Base-by-base conservation (phyloP, 148 eudicot genomes). In the Fagopyrum esculentum region DNA sequence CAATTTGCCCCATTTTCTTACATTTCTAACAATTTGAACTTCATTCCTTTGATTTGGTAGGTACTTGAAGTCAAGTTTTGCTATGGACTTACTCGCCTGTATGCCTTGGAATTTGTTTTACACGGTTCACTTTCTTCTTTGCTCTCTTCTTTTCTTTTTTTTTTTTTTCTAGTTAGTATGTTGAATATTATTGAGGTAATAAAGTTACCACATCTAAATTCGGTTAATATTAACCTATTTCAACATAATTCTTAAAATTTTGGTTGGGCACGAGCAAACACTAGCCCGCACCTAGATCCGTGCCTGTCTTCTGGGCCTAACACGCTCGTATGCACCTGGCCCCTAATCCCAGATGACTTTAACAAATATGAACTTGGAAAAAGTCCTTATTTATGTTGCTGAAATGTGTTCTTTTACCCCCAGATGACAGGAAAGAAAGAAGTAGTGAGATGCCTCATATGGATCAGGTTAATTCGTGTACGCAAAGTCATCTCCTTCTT, bases 101-200 rank as follows among this genome's bases (percentile, higher is more conserved):
- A 72, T 95, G 85, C 99, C 99, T 54, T 92, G 98, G 99, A 93
- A 92, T 83, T 56, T 84, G 71, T 84, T 95, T 74, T 95, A 84
- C 79, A 90, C 85, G 98, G 99, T 95, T 45, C 73, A 46, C 9
- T 46, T 9, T 17, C 40, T 71, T 17, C 6, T n/a, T 60, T 69
- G 2, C 70, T 29, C 30, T 19, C 68, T 5, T 26, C 44, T 12
- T 29, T 71, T 17, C 6, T n/a, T 60, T 69, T 19, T 5, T 26
- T 13, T 12, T 29, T 8, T 43, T 1, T 40, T 29, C 45, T 64
- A 3, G 22, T 3, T 19, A 29, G 6, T 43, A 29, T 12, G 4
- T 26, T 4, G 66, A 60, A 16, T 17, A 60, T n/a, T n/a, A 5
- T 6, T n/a, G 1, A 15, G 66, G 40, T 35, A 35, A 35, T 35